These are phyloP conservation scores for Ogataea henricii DNA, from an alignment of 805 yeast genomes.

Conservation along the genomic window DNA sequence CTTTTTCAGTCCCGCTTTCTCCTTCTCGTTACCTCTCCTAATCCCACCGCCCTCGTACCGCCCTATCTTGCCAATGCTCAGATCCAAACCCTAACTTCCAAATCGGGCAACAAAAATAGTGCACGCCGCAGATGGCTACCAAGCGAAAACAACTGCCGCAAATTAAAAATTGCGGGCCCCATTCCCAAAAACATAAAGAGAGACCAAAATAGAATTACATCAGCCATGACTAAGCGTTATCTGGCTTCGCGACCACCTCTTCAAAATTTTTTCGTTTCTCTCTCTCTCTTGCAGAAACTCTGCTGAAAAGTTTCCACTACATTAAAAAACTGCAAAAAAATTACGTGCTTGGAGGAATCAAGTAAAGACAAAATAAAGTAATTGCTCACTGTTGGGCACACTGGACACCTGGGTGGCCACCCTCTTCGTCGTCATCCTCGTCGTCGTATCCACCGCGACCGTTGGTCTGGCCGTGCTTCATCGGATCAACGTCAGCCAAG, in stretches of 20 bases:
- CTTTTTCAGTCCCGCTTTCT: too few species aligned
- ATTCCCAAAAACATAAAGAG: not conserved
- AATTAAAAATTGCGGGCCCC: not conserved
- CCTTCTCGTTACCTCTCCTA: not conserved
- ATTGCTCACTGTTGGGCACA: conserved; percentile 85
- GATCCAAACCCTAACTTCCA: not conserved
- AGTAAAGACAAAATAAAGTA: not conserved
- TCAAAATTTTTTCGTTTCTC: too few species aligned
- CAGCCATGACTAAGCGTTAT: too few species aligned
- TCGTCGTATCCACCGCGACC: conserved; percentile 47
- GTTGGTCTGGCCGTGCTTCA: conserved; percentile 26
- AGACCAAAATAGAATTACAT: too few species aligned
- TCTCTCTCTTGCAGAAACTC: not conserved
- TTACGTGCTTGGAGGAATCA: conserved; percentile 4
- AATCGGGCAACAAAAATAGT: not conserved
- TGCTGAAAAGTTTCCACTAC: not conserved
- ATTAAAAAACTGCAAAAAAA: not conserved
- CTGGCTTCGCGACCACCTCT: too few species aligned
- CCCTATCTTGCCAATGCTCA: not conserved
- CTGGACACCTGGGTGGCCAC: conserved; percentile 75
- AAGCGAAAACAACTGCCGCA: not conserved
- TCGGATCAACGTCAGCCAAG: conserved; percentile 31
- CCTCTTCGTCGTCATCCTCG: conserved; percentile 55
- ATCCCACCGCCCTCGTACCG: too few species aligned
- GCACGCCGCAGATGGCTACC: not conserved